These are phyloP conservation scores for Canna indica DNA, from an alignment of 176 grass and related monocot genomes.

Conservation along the genomic window DNA sequence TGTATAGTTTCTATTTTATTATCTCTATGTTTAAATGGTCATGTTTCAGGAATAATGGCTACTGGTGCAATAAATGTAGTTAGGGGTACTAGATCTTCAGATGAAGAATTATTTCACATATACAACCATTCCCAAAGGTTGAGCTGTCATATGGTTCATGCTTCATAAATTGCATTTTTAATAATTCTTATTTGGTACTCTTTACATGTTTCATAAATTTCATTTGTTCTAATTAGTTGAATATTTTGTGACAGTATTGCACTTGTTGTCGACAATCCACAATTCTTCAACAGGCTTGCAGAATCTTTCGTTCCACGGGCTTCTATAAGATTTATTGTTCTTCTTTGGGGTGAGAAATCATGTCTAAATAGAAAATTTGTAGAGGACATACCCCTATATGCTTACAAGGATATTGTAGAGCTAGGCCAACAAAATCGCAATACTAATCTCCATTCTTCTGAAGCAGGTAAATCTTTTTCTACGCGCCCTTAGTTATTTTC, in stretches of 20 bases:
- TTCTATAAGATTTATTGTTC: conserved; percentile 62
- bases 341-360: conserved; percentile 89
- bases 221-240: conserved; percentile 22
- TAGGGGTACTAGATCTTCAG: conserved; percentile 70
- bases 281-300: conserved; percentile 87
- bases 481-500: conserved; percentile 4
- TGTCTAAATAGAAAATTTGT: conserved; percentile 39
- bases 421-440: conserved; percentile 44
- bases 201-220: background rate
- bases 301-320: conserved; percentile 63
- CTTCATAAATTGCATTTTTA: background rate
- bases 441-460: conserved; percentile 25
- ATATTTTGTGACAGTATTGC: conserved; percentile 50
- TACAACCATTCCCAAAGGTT: conserved; percentile 94
- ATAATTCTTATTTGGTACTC: background rate
- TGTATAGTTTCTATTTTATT: background rate
- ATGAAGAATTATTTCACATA: conserved; percentile 85
- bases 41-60: conserved; percentile 72
- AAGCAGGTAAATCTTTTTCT: conserved; percentile 52
- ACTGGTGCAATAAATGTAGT: conserved; percentile 95
- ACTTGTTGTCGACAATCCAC: conserved; percentile 81
- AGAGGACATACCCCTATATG: conserved; percentile 63
- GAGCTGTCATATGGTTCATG: background rate
- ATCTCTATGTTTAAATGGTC: background rate
- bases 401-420: conserved; percentile 59